A percentile compares a stretch with the other conserved stretches of the same genome.
phyloP scores from a whole-genome alignment of 176 grass and related monocot genomes.

The Thalia dealbata region DNA sequence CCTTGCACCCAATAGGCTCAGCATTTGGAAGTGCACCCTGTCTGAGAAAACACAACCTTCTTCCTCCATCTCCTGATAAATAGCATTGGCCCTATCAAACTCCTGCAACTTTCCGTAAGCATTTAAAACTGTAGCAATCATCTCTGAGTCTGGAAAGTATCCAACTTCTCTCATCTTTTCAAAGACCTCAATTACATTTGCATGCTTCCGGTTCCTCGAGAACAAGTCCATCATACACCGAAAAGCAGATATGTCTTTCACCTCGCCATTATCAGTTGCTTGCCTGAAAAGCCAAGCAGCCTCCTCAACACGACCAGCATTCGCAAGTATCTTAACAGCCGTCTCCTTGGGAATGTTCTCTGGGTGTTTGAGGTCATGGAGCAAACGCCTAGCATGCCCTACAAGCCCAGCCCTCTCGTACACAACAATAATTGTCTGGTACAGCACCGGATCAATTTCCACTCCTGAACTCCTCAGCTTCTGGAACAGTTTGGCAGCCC shows the following conservation, averaged over 20 bases:
- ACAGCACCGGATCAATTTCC: slow-evolving; percentile 84
- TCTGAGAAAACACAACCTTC: slow-evolving; percentile 78
- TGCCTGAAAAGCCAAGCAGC: slow-evolving; percentile 79
- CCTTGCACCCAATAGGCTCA: slow-evolving; percentile 67
- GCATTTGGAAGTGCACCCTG: slow-evolving; percentile 94
- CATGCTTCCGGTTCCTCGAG: slow-evolving; percentile 53
- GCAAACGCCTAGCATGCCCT: slow-evolving; percentile 45
- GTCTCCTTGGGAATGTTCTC: slow-evolving; percentile 62
- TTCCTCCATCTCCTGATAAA: slow-evolving; percentile 55
- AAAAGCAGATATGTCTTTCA: slow-evolving; percentile 55
- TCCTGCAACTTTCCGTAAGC: slow-evolving; percentile 77
- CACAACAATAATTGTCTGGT: slow-evolving; percentile 86
- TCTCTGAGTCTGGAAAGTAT: slow-evolving; percentile 67
- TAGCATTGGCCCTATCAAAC: slow-evolving; percentile 40
- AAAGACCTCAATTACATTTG: slow-evolving; percentile 66
- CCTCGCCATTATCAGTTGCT: slow-evolving; percentile 33
- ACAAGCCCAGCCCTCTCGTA: slow-evolving; percentile 77
- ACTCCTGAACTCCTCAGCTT: slow-evolving; percentile 62
- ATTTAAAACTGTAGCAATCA: slow-evolving; percentile 69
- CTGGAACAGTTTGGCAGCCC: slow-evolving; percentile 67
- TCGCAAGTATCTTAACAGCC: slow-evolving; percentile 69
- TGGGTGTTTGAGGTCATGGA: slow-evolving; percentile 58
- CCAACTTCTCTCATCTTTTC: slow-evolving; percentile 55
- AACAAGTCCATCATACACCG: slow-evolving; percentile 59
- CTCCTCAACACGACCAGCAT: slow-evolving; percentile 69